Conservation (phyloP, 768 basidiomycete genomes). For the Tulasnella sp. region DNA sequence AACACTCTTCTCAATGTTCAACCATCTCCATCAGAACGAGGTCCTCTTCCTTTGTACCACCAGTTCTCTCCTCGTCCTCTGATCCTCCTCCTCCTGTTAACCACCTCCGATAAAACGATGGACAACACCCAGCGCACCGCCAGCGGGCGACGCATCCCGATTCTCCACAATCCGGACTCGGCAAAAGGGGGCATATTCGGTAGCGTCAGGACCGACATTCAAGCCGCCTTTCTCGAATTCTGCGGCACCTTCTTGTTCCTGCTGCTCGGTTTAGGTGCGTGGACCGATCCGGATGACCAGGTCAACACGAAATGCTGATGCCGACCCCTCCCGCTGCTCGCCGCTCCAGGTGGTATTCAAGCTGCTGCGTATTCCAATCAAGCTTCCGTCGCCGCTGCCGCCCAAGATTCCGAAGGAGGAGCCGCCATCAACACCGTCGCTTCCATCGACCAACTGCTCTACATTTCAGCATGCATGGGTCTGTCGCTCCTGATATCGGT, state of each 20-base stretch:
- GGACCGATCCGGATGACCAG: neutral
- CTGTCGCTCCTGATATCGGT: constrained; percentile 29
- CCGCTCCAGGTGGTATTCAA: constrained; percentile 31
- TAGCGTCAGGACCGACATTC: constrained; percentile 14
- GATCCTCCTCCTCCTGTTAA: neutral
- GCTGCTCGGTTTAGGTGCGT: constrained; percentile 21
- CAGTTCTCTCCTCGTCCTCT: neutral
- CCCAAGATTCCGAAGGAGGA: constrained; percentile 1
- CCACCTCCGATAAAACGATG: neutral
- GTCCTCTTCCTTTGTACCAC: neutral
- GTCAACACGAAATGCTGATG: neutral
- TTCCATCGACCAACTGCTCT: constrained; percentile 32
- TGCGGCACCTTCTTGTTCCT: constrained; percentile 29
- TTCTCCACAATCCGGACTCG: neutral
- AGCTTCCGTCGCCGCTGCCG: constrained; percentile 15
- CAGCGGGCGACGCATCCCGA: neutral
- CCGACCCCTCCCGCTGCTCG: neutral
- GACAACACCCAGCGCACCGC: neutral
- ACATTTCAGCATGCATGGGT: constrained; percentile 32
- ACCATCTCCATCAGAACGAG: neutral
- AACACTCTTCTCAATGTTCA: neutral
- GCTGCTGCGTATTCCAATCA: constrained; percentile 29
- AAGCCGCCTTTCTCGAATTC: constrained; percentile 28
- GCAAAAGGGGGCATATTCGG: constrained; percentile 1
- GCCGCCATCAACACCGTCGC: constrained; percentile 29